Base-by-base conservation (phyloP, 805 yeast species). In the Pichia occidentalis region DNA sequence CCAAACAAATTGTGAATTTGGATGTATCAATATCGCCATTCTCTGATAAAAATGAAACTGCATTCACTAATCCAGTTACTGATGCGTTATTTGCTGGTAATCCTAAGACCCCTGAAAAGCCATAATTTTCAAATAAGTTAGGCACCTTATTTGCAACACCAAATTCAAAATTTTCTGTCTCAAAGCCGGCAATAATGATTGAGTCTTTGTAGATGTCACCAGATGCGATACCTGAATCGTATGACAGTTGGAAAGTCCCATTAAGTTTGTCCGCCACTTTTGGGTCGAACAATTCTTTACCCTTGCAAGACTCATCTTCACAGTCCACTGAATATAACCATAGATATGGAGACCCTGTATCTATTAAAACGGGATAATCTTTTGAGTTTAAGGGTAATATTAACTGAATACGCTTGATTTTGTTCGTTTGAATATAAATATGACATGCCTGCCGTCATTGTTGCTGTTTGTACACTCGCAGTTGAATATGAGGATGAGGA, bases 321-420 rank as follows among this genome's bases (percentile, higher is more conserved):
- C 85, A 78, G 26, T 67, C 55, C 1, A 63, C 53, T 33, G 73
- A 76, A 51, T 75, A 77, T 4, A 79, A 65, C 85, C 85, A 79
- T 2, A 76, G 52, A 40, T 76, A 70, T 13, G 77, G 76, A 20
- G 81, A 74, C 6, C 82, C 85, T 0, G 85, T 79, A 54, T 79
- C 85, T 13, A 79, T 57, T 14, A 79, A 63, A 27, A 79, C 57
- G 5, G 73, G 73, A 47, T 67, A 75, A 23, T 59, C 59, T n/a
- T 53, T 52, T n/a, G 61, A 48, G 17, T 60, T 65, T 26, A 68
- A n/a, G 56, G 11, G 65, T 64, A 22, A 66, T 58, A 43, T 68
- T 59, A 35, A 64, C 57, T 31, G 50, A 65, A 38, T 57, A 68
- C n/a, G 70, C 64, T 37, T 60, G 49, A 29, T 54, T 52, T 21